phyloP scores from a whole-genome alignment of 345 rosid genomes.

The Rhizophora mangle region DNA sequence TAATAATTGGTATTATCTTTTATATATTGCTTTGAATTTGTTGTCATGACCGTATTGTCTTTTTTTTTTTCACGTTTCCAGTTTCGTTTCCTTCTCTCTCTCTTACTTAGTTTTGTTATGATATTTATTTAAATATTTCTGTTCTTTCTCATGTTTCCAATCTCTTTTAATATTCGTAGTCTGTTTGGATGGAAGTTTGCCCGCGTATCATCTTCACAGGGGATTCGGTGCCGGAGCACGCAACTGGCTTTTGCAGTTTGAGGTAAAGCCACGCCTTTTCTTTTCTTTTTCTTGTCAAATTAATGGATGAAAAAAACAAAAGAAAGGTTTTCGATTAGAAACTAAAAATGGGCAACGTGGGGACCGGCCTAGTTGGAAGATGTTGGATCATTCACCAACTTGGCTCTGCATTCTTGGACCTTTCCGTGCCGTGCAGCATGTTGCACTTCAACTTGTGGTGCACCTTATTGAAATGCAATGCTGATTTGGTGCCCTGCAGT shows the following conservation, averaged over 20 bases:
- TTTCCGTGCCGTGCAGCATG: too few species aligned
- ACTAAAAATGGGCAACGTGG: background rate
- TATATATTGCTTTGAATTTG: too few species aligned
- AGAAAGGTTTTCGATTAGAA: background rate
- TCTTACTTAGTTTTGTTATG: background rate
- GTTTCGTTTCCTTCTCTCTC: background rate
- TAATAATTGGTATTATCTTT: background rate
- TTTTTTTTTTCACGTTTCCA: too few species aligned
- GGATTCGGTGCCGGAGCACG: constrained; percentile 75
- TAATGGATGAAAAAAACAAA: background rate
- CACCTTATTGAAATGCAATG: too few species aligned
- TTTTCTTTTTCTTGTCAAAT: background rate
- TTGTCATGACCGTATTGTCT: too few species aligned
- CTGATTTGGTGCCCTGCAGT: background rate
- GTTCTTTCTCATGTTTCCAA: constrained; percentile 6
- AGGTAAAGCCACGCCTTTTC: constrained; percentile 40
- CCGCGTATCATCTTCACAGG: constrained; percentile 75
- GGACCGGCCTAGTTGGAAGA: too few species aligned
- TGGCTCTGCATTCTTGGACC: too few species aligned
- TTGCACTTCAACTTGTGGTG: too few species aligned
- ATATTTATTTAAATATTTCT: background rate
- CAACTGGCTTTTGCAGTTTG: constrained; percentile 91
- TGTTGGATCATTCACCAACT: too few species aligned
- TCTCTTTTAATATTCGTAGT: constrained; percentile 34
- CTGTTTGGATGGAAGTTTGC: constrained; percentile 96